Base-by-base conservation (phyloP, 2,329 filamentous ascomycete genomes). In the Westerdykella sp. region DNA sequence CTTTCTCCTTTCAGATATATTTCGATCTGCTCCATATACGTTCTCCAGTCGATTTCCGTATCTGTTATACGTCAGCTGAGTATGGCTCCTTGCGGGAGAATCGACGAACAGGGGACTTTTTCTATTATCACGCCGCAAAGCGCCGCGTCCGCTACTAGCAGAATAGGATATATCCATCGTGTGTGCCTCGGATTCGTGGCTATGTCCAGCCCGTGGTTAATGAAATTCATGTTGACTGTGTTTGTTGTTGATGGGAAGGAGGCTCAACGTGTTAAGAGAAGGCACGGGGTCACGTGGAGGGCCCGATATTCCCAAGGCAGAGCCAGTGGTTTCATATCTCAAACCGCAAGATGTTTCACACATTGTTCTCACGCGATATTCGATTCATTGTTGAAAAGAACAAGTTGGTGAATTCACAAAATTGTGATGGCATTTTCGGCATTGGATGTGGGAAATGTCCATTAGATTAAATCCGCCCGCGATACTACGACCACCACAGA, bases 41-140 rank as follows among this genome's bases (percentile, higher is more conserved):
- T 88, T 46, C 77, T 78, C 91, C 91, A 98, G 70, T 98, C 93
- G 60, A 98, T 98, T 68, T 98, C 93, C 35, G 93, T 98, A 65
- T 98, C 93, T 87, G 54, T 35, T 16, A 14, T 40, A 39, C 37
- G 30, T 41, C 77, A 53, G 35, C 36, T 52, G 48, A 15, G 34
- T 41, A 16, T 4, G 35, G 12, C 11, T 39, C 13, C 6, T 11
- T 35, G 32, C 32, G 6, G 25, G 2, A 32, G 32, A 23, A 15
- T 34, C 30, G 42, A 62, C 84, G 71, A 73, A 95, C 89, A 95
- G 34, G 89, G 83, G 45, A 95, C 76, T 65, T 83, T 90, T 76
- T 80, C 82, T 51, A 95, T 85, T 50, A 96, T 77, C 28, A 87
- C 63, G 13, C 71, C 76, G 66, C 86, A 93, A 16, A 95, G 77